Evolutionary conservation across 768 basidiomycete genomes (phyloP), one percentile per base, ranked within the genome.

Genomic region (Lenzites betulinus): DNA sequence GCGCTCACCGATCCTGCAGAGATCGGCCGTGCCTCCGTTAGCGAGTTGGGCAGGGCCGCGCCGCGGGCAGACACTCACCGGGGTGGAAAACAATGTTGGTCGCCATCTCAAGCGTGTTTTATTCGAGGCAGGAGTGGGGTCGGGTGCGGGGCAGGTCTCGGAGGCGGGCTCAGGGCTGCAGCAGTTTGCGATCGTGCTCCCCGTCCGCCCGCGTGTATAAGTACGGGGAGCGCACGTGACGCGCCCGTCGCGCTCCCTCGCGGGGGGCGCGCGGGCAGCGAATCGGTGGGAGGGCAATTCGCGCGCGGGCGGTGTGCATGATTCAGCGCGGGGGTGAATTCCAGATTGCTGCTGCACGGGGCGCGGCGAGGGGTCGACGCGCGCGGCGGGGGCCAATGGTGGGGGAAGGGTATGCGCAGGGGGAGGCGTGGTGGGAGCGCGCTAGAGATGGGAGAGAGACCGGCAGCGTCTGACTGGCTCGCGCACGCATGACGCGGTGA

Each of bases 1-100:
- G 78, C 71, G 39, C 77, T 79, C 41, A 96, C 88, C 49, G 92
- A 88, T 50, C 94, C 91, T 93, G 67, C 4, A 52, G 51, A 11
- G 30, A 33, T 11, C 30, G 30, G 6, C 30, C 30, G 30, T n/a
- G n/a, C n/a, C n/a, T n/a, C n/a, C n/a, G n/a, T n/a, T n/a, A n/a
- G n/a, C n/a, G n/a, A n/a, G n/a, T n/a, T n/a, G n/a, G n/a, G n/a
- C n/a, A n/a, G n/a, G n/a, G n/a, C n/a, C n/a, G n/a, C n/a, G n/a
- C n/a, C n/a, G 26, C 46, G 48, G 26, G 25, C 16, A 35, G 7
- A 22, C 8, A 61, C 74, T 22, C 64, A 86, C 88, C 88, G 51
- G 83, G 74, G 69, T 91, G 89, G 62, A 92, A 91, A 30, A 86
- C 87, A 65, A 79, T 79, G 67, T 79, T 77, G 12, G 77, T 77